Evolutionary conservation across 176 grass and related monocot species (phyloP).

Genomic region (Phragmites australis): DNA sequence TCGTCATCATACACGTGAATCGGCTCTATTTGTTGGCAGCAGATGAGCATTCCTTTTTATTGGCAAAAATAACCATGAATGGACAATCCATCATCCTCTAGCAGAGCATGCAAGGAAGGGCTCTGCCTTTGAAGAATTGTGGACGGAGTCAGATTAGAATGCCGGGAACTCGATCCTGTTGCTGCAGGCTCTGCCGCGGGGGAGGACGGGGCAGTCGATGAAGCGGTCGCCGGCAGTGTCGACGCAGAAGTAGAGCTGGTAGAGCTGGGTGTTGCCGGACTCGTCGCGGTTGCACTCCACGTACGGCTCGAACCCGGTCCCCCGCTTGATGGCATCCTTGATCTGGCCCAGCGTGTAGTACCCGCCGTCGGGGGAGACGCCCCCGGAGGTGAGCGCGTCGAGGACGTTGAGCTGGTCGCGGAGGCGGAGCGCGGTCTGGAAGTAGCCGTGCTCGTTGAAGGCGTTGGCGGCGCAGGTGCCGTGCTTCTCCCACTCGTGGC

Average conservation of each 20-base stretch:
- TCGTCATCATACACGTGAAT: background rate
- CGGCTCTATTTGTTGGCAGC: background rate
- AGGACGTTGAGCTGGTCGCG: constrained; percentile 56
- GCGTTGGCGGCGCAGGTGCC: constrained; percentile 68
- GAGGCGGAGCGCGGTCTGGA: constrained; percentile 64
- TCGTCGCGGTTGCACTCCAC: constrained; percentile 84
- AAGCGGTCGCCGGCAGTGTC: constrained; percentile 42
- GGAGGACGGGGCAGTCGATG: constrained; percentile 68
- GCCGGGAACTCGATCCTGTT: constrained; percentile 67
- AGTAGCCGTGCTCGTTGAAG: constrained; percentile 78
- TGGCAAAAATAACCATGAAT: background rate
- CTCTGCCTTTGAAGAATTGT: background rate
- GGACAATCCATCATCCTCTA: background rate
- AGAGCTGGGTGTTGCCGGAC: constrained; percentile 76
- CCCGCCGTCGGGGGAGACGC: constrained; percentile 54
- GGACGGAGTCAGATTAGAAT: background rate
- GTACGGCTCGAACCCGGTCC: constrained; percentile 51
- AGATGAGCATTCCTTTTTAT: background rate
- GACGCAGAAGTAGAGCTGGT: constrained; percentile 91
- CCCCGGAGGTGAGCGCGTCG: constrained; percentile 32
- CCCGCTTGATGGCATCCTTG: constrained; percentile 46
- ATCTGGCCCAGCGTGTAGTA: constrained; percentile 56
- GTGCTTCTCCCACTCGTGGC: constrained; percentile 95
- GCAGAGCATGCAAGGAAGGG: background rate
- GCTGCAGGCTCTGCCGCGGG: constrained; percentile 44